phyloP scores from a whole-genome alignment of 2,329 filamentous ascomycete genomes.

The Zasmidium angulare region DNA sequence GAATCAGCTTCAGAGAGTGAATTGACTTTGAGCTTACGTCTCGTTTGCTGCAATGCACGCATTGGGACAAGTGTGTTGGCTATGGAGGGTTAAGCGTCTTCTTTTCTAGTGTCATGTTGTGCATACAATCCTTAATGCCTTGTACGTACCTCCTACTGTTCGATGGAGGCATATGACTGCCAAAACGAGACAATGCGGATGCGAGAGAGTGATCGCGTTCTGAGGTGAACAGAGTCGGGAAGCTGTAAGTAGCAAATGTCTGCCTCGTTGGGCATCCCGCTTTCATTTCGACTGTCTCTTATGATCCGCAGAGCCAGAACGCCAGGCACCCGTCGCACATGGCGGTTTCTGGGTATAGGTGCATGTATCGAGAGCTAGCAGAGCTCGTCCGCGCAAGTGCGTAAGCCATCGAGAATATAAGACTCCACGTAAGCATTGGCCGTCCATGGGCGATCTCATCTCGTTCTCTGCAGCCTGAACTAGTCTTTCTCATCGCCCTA shows the following conservation, averaged over 20 bases:
- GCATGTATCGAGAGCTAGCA: too few species aligned
- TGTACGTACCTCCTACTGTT: neutral
- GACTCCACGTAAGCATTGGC: too few species aligned
- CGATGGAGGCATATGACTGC: neutral
- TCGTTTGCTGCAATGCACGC: neutral
- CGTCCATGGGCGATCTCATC: too few species aligned
- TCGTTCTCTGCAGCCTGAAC: too few species aligned
- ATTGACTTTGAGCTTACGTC: neutral
- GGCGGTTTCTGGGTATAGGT: too few species aligned
- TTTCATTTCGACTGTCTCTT: too few species aligned
- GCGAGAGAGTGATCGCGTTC: neutral
- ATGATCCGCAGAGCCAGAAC: too few species aligned
- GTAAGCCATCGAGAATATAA: too few species aligned
- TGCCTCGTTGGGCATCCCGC: neutral
- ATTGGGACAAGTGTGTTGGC: neutral
- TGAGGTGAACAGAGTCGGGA: neutral
- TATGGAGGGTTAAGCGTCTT: neutral
- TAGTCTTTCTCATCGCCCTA: too few species aligned
- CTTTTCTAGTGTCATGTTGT: neutral
- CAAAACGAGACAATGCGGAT: neutral
- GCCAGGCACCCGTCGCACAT: too few species aligned
- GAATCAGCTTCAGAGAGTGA: too few species aligned
- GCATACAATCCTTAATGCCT: neutral
- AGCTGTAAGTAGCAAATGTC: neutral
- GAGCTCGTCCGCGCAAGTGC: too few species aligned